Base-by-base conservation (phyloP, 2,329 filamentous ascomycete genomes). In the Neospermospora avenae region DNA sequence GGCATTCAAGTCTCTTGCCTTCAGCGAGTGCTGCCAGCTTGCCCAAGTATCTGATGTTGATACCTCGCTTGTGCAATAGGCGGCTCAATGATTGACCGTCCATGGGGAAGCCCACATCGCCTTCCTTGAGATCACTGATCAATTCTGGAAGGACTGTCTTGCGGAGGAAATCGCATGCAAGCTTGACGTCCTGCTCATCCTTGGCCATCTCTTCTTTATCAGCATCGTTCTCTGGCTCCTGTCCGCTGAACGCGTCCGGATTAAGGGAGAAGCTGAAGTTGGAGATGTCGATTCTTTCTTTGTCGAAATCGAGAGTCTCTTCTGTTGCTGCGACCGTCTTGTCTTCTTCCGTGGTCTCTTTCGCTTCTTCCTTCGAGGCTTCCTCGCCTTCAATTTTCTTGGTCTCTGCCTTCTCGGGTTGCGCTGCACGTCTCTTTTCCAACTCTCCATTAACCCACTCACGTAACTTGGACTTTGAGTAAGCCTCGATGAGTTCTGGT, bases 41-140 rank as follows among this genome's bases (percentile, higher is more conserved):
- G 66, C 95, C 95, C n/a, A 98, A 82, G 74, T 99, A 99, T 71
- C 96, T 86, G 64, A 98, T 84, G 78, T 99, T 99, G 79, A 99
- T 93, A 77, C 95, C 95, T 44, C 93, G 90, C 81, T 96, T 96
- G 80, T 99, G 95, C 72, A 99, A 81, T 55, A 97, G 84, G 66
- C 87, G 86, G 69, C 89, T 91, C 60, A 99, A 81, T 20, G 93
- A 97, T 71, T 90, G 85, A n/a, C 95, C 95, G 70, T 99, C 96
- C 91, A 98, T 97, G 13, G 95, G 95, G 79, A 98, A 98, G 70
- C 93, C 95, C 67, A 96, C 88, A 68, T 99, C 93, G 6, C 91
- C 93, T 66, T 96, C 91, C 72, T 89, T 88, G 60, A 99, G 83
- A 70, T 99, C 93, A 63, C 88, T 86, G 60, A 98, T 77, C 59